Base-by-base conservation (phyloP, 805 yeast species). In the Lipomyces yamadae region DNA sequence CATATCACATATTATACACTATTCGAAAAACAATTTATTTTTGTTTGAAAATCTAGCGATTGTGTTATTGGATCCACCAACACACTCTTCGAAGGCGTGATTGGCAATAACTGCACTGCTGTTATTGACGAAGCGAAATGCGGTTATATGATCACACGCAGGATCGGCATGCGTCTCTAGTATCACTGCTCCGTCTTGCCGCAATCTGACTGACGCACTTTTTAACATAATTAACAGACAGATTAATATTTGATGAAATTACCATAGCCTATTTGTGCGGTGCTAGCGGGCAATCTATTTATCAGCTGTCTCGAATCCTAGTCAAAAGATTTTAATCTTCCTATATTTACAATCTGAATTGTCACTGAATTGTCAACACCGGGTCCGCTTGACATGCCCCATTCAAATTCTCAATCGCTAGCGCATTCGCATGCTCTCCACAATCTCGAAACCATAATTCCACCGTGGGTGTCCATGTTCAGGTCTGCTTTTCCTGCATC, bases 401-500 rank as follows among this genome's bases (percentile, higher is more conserved):
- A 42, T 42, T 42, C 48, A 6, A 18, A 42, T 5, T 42, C 48
- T n/a, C 24, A n/a, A 8, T n/a, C 48, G 48, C 3, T 42, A n/a
- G 24, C 48, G 24, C 48, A n/a, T n/a, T 42, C 48, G 48, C 48
- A 42, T 42, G 48, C 48, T 42, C 48, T 24, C 5, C 71, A 68
- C 60, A 61, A 61, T 34, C 70, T 68, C 48, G 63, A 58, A 35
- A 48, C 34, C 18, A 54, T 63, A 10, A 29, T 54, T 6, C 61
- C 71, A n/a, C 69, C 69, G 10, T 68, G 71, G 71, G 67, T 68
- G 1, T 24, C 60, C 18, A 24, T 57, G 8, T 68, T 68, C 62
- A 50, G 37, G 34, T 35, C 24, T 42, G 45, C 60, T 59, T 62
- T 35, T 54, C 63, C 60, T 13, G 33, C 15, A 11, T 29, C 30